These are phyloP conservation scores for Talaromyces rugulosus DNA, from an alignment of 2,329 filamentous ascomycete species.

Conservation along the genomic window DNA sequence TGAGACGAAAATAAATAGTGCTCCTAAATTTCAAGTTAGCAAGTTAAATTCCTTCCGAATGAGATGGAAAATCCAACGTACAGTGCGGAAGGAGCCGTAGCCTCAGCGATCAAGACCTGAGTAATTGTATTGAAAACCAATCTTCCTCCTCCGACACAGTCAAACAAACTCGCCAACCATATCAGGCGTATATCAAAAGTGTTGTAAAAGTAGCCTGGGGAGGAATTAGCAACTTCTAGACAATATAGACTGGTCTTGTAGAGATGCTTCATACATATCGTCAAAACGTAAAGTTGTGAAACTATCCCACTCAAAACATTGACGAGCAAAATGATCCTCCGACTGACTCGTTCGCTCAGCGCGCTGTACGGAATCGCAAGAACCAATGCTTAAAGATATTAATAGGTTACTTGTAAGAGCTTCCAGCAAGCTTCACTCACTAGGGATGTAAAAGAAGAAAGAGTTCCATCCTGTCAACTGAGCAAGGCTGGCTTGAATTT, in stretches of 20 bases:
- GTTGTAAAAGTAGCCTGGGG: constrained; percentile 6
- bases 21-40: not conserved
- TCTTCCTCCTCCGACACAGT: not conserved
- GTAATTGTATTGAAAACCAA: not conserved
- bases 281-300: not conserved
- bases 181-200: constrained; percentile 1
- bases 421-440: not conserved
- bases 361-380: not conserved
- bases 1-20: not conserved
- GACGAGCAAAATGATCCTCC: not conserved
- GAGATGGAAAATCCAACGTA: not conserved
- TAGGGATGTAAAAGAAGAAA: not conserved
- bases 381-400: not conserved
- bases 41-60: too few species aligned
- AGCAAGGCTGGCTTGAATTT: not conserved
- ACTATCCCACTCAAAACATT: constrained; percentile 1
- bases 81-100: not conserved
- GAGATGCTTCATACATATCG: not conserved
- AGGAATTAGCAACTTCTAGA: not conserved
- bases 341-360: not conserved
- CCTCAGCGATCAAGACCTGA: not conserved
- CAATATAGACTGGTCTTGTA: not conserved
- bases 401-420: not conserved
- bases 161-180: not conserved
- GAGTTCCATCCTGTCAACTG: constrained; percentile 4